Percentiles rank a stretch among this genome's conserved stretches.
Conservation (phyloP, 495 filamentous ascomycete species). For the Penicillium herquei region DNA sequence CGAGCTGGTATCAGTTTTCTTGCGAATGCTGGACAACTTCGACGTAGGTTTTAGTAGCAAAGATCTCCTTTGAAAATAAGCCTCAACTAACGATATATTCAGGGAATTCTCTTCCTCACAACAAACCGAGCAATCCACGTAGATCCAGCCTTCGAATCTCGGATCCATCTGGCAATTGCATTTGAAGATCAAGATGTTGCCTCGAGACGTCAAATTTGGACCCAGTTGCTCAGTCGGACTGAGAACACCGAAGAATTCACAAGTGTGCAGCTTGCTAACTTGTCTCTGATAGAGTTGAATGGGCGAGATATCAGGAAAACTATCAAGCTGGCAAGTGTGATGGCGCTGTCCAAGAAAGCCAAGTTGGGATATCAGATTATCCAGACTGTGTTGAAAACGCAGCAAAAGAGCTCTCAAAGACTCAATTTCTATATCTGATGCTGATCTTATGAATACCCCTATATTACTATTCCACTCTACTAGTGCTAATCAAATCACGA, state of each 20-base stretch:
- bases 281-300: slow-evolving; percentile 24
- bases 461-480: no score
- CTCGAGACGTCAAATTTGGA: slow-evolving; percentile 29
- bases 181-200: slow-evolving; percentile 41
- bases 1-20: slow-evolving; percentile 49
- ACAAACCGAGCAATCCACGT: slow-evolving; percentile 52
- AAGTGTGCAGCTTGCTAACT: slow-evolving; percentile 28
- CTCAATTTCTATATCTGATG: neutral
- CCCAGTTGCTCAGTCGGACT: slow-evolving; percentile 25
- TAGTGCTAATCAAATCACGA: no score
- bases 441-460: no score
- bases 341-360: slow-evolving; percentile 22
- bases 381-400: slow-evolving; percentile 16
- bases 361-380: slow-evolving; percentile 16
- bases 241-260: slow-evolving; percentile 17
- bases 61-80: neutral
- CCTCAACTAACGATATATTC: slow-evolving; percentile 25
- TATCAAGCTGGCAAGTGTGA: slow-evolving; percentile 40
- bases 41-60: slow-evolving; percentile 25
- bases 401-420: slow-evolving; percentile 4
- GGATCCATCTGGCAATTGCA: slow-evolving; percentile 49
- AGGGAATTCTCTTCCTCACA: slow-evolving; percentile 62
- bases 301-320: slow-evolving; percentile 52
- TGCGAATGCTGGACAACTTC: slow-evolving; percentile 53
- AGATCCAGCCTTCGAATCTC: slow-evolving; percentile 50